Percentiles rank a stretch among this genome's conserved stretches.
Conservation (phyloP, 2,329 filamentous ascomycete species). For the Colletotrichum lindemuthianum region DNA sequence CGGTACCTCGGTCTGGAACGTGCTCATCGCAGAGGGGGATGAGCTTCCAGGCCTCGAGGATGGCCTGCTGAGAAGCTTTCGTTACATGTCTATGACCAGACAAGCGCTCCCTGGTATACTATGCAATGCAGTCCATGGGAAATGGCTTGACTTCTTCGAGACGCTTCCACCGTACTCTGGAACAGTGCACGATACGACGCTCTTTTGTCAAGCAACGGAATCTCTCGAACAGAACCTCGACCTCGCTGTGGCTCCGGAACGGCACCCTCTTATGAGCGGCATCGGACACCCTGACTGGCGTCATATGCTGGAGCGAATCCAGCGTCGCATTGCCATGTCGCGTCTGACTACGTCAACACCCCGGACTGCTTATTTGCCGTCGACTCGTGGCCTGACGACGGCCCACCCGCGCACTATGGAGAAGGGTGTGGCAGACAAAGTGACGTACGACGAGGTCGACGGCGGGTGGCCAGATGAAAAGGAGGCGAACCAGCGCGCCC, state of each 20-base stretch:
- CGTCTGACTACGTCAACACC: slow-evolving; percentile 36
- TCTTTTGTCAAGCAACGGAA: slow-evolving; percentile 45
- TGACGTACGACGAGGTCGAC: not conserved
- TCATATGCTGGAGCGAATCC: slow-evolving; percentile 44
- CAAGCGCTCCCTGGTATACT: slow-evolving; percentile 36
- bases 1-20: slow-evolving; percentile 34
- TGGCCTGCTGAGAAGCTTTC: slow-evolving; percentile 23
- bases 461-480: slow-evolving; percentile 21
- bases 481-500: slow-evolving; percentile 50
- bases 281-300: slow-evolving; percentile 42
- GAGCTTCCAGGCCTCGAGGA: slow-evolving; percentile 30
- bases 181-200: slow-evolving; percentile 21
- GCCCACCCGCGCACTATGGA: slow-evolving; percentile 21
- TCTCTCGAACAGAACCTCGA: slow-evolving; percentile 50
- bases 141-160: slow-evolving; percentile 48
- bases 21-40: slow-evolving; percentile 32
- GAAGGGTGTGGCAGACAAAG: not conserved
- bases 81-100: slow-evolving; percentile 13
- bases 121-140: slow-evolving; percentile 40
- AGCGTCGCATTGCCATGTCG: slow-evolving; percentile 38
- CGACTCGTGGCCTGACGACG: slow-evolving; percentile 29
- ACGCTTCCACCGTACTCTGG: slow-evolving; percentile 37
- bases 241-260: slow-evolving; percentile 19
- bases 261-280: slow-evolving; percentile 2
- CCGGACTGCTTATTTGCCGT: slow-evolving; percentile 30